These are phyloP conservation scores for Stemphylium lycopersici DNA, from an alignment of 2,329 filamentous ascomycete species.

Conservation along the genomic window DNA sequence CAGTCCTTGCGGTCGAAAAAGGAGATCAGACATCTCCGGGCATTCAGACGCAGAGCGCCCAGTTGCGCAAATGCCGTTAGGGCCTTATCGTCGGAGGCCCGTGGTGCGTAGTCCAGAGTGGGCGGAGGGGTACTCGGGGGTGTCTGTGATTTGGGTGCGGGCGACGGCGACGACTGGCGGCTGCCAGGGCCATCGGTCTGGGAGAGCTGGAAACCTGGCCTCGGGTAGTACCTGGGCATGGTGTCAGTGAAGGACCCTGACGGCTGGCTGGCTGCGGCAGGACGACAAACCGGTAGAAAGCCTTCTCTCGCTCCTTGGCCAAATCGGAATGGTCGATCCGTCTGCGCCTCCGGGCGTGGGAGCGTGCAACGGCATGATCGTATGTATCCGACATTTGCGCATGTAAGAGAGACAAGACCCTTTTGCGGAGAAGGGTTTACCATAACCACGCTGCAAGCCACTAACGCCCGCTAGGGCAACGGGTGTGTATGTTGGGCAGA, in stretches of 20 bases:
- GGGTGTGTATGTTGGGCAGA: not conserved
- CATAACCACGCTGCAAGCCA: conserved; percentile 7
- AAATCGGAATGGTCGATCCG: conserved; percentile 36
- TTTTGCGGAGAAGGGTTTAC: conserved; percentile 11
- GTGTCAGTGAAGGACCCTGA: conserved; percentile 6
- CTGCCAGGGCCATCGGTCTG: conserved; percentile 23
- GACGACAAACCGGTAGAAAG: conserved; percentile 40
- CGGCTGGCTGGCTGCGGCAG: not conserved
- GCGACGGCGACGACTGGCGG: conserved; percentile 27
- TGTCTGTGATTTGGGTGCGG: conserved; percentile 18
- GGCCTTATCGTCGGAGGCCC: conserved; percentile 42
- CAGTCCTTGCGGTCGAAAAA: conserved; percentile 48
- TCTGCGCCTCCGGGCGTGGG: conserved; percentile 20
- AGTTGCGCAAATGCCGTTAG: conserved; percentile 48
- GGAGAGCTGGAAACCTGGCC: conserved; percentile 40
- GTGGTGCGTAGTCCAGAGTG: conserved; percentile 11
- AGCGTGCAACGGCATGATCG: conserved; percentile 18
- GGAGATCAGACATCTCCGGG: conserved; percentile 46
- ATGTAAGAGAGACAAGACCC: conserved; percentile 7
- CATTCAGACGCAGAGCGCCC: conserved; percentile 46
- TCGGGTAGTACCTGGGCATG: conserved; percentile 10
- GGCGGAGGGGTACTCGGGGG: conserved; percentile 20
- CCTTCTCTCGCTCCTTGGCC: conserved; percentile 39
- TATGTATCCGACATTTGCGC: conserved; percentile 17
- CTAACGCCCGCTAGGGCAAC: conserved; percentile 2